Base-by-base conservation (phyloP, 805 yeast species). In the Candida chauliodis region DNA sequence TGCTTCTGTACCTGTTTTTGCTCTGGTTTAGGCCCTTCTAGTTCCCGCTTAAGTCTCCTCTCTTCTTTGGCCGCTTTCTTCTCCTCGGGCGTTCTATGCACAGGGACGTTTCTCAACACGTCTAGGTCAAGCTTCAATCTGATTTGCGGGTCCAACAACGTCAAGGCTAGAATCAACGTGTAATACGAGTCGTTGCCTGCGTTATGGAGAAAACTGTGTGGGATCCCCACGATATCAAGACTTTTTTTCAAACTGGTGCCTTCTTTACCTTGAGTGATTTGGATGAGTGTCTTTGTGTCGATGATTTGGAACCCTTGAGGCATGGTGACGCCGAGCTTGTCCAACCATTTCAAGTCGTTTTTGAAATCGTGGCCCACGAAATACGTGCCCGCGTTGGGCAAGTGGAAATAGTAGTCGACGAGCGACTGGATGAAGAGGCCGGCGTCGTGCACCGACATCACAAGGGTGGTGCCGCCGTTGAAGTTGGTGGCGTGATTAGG, bases 181-280 rank as follows among this genome's bases (percentile, higher is more conserved):
- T 68, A 79, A 46, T 78, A 76, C 6, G 85, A 76, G 53, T 82
- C 89, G 50, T 82, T 82, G 4, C 83, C 85, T 3, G 84, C 88
- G 50, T 82, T 82, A 52, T 82, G 89, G 30, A 82, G 54, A 45
- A 65, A 70, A 1, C 79, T 66, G 49, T 76, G 77, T 1, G 84
- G 82, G 4, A 81, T 63, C 8, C 66, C 58, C 36, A 76, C 59
- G 39, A 64, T 51, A 25, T 68, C 54, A 16, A 81, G 59, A 1
- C 73, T 58, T 30, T 67, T 70, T 5, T 73, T 69, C 32, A 81
- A 55, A 18, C 69, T 61, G 8, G 63, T 49, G 4, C 72, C 70
- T 17, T 53, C 50, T 17, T 50, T 52, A 0, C 78, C 78, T 41
- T 63, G 68, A 8, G 68, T 56, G 1, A 52, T 34, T 2, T 53